A percentile compares a stretch with the other conserved stretches of the same genome.
phyloP scores from a whole-genome alignment of 2,329 filamentous ascomycete species.

The Dothideomycetes sp. region DNA sequence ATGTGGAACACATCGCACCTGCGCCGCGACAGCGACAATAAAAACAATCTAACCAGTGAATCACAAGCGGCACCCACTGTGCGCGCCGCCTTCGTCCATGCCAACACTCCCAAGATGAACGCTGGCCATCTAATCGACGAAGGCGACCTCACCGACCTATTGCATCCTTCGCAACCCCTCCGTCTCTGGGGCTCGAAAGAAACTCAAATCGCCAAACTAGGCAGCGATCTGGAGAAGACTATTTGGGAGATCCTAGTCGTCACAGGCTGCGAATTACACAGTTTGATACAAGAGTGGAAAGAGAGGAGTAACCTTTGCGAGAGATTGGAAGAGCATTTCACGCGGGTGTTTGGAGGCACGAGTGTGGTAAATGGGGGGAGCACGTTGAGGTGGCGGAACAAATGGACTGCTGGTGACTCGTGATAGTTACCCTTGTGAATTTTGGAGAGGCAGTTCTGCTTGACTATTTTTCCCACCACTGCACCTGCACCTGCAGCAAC shows the following conservation, averaged over 20 bases:
- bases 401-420: too few species aligned
- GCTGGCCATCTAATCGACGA: conserved; percentile 19
- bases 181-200: conserved; percentile 15
- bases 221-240: conserved; percentile 15
- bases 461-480: too few species aligned
- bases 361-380: too few species aligned
- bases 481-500: too few species aligned
- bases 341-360: too few species aligned
- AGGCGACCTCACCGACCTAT: conserved; percentile 12
- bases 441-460: too few species aligned
- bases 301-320: conserved; percentile 8
- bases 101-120: conserved; percentile 21
- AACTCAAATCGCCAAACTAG: conserved; percentile 14
- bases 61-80: too few species aligned
- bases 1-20: too few species aligned
- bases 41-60: background rate
- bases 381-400: too few species aligned
- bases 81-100: conserved; percentile 16
- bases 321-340: conserved; percentile 11
- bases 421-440: too few species aligned
- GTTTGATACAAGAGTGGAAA: conserved; percentile 12
- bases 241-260: conserved; percentile 15
- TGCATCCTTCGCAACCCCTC: conserved; percentile 8
- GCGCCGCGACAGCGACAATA: conserved; percentile 5
- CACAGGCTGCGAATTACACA: conserved; percentile 13